These are phyloP conservation scores for Xanthoceras sorbifolium DNA, from an alignment of 345 rosid genomes.

Conservation along the genomic window DNA sequence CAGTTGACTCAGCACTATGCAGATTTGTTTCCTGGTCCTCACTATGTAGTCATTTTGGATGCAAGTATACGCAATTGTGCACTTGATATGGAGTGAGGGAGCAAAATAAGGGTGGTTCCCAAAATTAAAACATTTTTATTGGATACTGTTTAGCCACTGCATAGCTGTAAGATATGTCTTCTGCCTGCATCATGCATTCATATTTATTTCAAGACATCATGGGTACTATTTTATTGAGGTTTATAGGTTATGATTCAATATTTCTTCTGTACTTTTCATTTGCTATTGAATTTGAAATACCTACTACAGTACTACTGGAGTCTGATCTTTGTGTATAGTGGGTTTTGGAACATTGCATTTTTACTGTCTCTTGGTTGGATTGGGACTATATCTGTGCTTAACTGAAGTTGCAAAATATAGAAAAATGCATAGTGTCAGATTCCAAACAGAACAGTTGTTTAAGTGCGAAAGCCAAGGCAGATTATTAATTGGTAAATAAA, in stretches of 20 bases:
- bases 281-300: neutral
- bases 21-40: neutral
- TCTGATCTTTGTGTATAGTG: neutral
- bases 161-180: neutral
- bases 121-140: neutral
- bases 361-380: neutral
- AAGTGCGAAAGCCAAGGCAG: neutral
- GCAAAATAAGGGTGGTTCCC: neutral
- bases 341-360: neutral
- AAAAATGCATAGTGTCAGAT: neutral
- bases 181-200: neutral
- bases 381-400: neutral
- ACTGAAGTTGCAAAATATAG: constrained; percentile 11
- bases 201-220: neutral
- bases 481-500: neutral
- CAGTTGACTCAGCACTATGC: neutral
- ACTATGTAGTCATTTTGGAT: neutral
- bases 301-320: neutral
- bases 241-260: neutral
- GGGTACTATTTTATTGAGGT: neutral
- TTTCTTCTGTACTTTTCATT: neutral
- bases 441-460: neutral
- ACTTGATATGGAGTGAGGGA: neutral
- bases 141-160: neutral
- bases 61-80: neutral